phyloP scores from a whole-genome alignment of 202 grass and related monocot genomes.

The Carex arenaria region DNA sequence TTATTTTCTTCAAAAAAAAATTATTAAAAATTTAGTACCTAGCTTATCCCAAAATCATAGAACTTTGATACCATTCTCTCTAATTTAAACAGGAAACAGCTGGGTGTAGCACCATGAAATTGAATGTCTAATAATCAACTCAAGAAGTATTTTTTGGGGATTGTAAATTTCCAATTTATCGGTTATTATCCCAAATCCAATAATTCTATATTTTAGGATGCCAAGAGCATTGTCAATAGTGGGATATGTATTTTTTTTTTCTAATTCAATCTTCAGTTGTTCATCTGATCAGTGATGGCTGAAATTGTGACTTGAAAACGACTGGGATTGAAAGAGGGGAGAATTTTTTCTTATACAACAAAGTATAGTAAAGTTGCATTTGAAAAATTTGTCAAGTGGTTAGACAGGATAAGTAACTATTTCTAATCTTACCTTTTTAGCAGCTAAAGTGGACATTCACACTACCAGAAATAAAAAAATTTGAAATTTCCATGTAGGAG shows the following conservation, averaged over 20 bases:
- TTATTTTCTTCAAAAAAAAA: background rate
- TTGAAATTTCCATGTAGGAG: background rate
- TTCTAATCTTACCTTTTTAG: constrained; percentile 11
- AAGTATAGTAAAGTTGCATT: background rate
- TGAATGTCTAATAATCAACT: background rate
- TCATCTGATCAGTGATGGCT: background rate
- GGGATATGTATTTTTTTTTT: background rate
- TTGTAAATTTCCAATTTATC: background rate
- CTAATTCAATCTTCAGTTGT: background rate
- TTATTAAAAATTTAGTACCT: too few relatives aligned
- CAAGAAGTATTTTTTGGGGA: background rate
- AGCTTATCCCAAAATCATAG: background rate
- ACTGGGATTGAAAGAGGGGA: background rate
- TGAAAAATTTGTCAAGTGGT: constrained; percentile 8
- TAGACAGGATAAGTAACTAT: constrained; percentile 8
- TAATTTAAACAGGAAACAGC: background rate
- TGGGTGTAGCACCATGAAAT: background rate
- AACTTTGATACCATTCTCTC: background rate
- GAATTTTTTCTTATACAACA: background rate
- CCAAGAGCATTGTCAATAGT: background rate
- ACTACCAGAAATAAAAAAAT: background rate
- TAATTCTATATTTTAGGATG: background rate
- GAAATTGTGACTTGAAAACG: background rate
- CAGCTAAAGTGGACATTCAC: background rate
- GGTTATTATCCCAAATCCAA: background rate